Conservation (phyloP, 345 rosid genomes). For the Dipteronia sinensis region DNA sequence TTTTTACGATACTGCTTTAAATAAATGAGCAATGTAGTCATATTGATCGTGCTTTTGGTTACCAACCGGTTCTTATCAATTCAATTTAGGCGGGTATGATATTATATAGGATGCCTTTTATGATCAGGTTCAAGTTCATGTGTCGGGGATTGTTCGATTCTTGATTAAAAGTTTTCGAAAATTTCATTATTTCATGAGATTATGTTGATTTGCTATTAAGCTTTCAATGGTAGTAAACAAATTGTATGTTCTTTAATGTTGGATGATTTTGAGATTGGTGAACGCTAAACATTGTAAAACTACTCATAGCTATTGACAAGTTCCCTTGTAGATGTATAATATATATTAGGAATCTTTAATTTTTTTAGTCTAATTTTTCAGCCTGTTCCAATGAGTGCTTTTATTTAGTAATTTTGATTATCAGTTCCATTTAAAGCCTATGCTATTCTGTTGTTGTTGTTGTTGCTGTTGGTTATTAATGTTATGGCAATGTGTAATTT, state of each 20-base stretch:
- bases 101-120: neutral
- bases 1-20: neutral
- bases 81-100: neutral
- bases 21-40: neutral
- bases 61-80: neutral
- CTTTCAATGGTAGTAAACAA: too few relatives aligned
- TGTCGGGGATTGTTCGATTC: neutral
- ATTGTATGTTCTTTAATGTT: too few relatives aligned
- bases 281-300: too few relatives aligned
- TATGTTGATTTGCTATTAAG: too few relatives aligned
- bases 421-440: neutral
- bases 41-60: neutral
- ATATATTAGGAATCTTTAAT: too few relatives aligned
- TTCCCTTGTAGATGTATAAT: too few relatives aligned
- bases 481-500: neutral
- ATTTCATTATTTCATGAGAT: neutral
- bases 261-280: neutral
- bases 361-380: too few relatives aligned
- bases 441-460: neutral
- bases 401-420: neutral
- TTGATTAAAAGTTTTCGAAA: too few relatives aligned
- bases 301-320: too few relatives aligned
- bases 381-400: neutral
- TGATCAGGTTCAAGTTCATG: neutral
- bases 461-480: neutral